Conservation (phyloP, 345 rosid genomes). For the Mallotus nudiflorus region DNA sequence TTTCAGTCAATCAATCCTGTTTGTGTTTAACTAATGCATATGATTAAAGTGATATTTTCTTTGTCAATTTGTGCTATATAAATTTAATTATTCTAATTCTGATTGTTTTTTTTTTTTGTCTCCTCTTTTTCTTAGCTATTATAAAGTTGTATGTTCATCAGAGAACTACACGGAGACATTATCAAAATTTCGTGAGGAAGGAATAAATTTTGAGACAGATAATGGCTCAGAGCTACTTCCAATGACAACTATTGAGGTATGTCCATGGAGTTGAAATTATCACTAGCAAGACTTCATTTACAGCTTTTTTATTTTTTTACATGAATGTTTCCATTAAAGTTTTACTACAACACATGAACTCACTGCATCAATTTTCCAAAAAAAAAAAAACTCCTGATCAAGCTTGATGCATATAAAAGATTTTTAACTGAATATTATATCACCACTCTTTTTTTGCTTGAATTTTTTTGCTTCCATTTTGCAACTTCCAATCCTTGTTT, state of each 20-base stretch:
- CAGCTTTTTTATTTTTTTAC: neutral
- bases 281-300: neutral
- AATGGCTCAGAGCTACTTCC: constrained; percentile 94
- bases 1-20: neutral
- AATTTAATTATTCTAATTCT: neutral
- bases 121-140: constrained; percentile 48
- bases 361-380: too few relatives aligned
- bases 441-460: too few relatives aligned
- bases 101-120: neutral
- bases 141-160: constrained; percentile 69
- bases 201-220: constrained; percentile 78
- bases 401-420: too few relatives aligned
- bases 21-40: neutral
- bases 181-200: constrained; percentile 71
- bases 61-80: neutral
- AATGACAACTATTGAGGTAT: constrained; percentile 68
- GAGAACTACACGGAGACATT: constrained; percentile 66
- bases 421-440: too few relatives aligned
- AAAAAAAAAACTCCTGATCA: too few relatives aligned
- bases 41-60: neutral
- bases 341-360: too few relatives aligned
- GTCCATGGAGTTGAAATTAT: neutral
- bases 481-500: too few relatives aligned
- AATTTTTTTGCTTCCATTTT: too few relatives aligned
- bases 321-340: too few relatives aligned